phyloP scores from a whole-genome alignment of 2,329 filamentous ascomycete genomes.

The Neofusicoccum sp. region DNA sequence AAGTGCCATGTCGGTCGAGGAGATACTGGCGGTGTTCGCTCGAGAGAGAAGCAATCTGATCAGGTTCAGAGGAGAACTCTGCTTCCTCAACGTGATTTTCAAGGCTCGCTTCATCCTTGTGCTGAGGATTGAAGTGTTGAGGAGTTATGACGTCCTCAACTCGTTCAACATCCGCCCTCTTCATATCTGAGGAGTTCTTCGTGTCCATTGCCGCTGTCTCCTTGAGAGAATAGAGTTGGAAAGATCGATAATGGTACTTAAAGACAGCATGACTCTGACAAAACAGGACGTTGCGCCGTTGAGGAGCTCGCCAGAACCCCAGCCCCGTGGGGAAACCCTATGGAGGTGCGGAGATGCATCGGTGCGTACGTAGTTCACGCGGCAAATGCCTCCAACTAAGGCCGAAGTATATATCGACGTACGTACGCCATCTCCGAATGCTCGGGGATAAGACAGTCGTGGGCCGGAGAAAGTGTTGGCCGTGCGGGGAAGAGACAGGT shows the following conservation, averaged over 20 bases:
- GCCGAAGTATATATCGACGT: background rate
- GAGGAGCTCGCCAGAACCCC: too few relatives aligned
- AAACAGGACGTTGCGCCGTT: too few relatives aligned
- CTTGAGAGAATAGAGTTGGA: background rate
- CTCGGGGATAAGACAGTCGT: background rate
- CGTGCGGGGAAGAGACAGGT: background rate
- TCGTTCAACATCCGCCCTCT: background rate
- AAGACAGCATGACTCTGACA: too few relatives aligned
- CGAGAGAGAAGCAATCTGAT: conserved; percentile 37
- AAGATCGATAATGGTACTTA: background rate
- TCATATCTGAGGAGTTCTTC: background rate
- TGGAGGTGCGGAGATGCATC: background rate
- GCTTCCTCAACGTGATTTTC: background rate
- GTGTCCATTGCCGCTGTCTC: background rate
- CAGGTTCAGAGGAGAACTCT: conserved; percentile 5
- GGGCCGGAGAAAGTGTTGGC: background rate
- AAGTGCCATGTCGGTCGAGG: conserved; percentile 55
- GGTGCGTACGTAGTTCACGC: too few relatives aligned
- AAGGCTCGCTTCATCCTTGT: background rate
- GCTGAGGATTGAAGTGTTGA: too few relatives aligned
- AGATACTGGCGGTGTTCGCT: conserved; percentile 54
- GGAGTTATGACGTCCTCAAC: background rate
- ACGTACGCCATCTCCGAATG: background rate
- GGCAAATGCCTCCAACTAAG: background rate
- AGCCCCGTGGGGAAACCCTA: too few relatives aligned